Conservation (phyloP, 345 rosid species). For the Salix caprea region DNA sequence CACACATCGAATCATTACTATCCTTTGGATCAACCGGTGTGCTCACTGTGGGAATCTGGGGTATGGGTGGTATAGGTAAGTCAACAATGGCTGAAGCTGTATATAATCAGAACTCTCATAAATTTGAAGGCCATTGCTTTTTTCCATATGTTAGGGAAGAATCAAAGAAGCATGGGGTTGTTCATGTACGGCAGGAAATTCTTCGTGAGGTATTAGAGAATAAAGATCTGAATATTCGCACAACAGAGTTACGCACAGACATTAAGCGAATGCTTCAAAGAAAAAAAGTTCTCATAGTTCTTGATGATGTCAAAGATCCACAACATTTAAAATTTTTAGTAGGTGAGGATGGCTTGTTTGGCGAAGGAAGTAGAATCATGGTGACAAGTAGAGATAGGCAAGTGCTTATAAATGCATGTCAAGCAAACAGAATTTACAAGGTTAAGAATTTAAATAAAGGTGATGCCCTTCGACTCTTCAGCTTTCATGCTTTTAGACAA, state of each 20-base stretch:
- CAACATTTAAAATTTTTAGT: neutral
- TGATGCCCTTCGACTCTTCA: conserved; percentile 4
- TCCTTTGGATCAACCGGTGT: neutral
- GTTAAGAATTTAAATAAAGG: neutral
- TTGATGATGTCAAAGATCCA: neutral
- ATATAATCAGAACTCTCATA: neutral
- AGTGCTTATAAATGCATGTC: neutral
- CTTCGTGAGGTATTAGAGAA: neutral
- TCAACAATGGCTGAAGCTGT: neutral
- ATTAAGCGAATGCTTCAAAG: neutral
- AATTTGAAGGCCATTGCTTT: neutral
- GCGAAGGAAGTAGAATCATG: neutral
- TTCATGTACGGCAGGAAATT: neutral
- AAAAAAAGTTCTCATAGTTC: neutral
- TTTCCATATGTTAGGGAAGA: neutral
- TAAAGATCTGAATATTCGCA: neutral
- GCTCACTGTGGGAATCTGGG: neutral
- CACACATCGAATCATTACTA: neutral
- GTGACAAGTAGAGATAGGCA: neutral
- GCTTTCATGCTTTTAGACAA: conserved; percentile 3
- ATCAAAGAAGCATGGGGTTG: neutral
- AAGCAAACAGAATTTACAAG: neutral
- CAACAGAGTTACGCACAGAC: too few species aligned
- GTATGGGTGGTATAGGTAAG: conserved; percentile 10
- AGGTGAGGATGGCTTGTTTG: neutral